Percentiles rank a stretch among this genome's conserved stretches.
These are phyloP conservation scores for Triticum monococcum DNA, from an alignment of 176 grass and related monocot species.

Conservation along the genomic window DNA sequence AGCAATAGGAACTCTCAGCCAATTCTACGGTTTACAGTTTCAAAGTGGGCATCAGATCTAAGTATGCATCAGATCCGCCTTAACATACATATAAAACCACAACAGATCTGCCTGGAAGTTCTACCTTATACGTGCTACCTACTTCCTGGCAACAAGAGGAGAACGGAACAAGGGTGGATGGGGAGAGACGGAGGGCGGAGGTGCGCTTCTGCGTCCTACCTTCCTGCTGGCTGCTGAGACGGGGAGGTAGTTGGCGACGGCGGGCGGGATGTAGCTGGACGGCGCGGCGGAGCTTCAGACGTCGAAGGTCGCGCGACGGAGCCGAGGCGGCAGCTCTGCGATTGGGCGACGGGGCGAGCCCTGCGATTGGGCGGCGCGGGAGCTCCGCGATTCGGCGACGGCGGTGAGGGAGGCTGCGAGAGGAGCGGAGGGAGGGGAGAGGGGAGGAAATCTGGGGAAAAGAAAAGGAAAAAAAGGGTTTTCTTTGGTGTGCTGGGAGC, in stretches of 20 bases:
- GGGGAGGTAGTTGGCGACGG: not conserved
- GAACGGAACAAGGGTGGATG: not conserved
- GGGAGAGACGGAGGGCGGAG: not conserved
- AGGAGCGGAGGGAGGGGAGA: too few relatives aligned
- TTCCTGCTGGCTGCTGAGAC: not conserved
- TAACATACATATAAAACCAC: not conserved
- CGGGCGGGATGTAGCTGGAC: not conserved
- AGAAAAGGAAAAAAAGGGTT: slow-evolving; percentile 15
- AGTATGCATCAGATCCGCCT: not conserved
- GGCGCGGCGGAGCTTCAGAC: not conserved
- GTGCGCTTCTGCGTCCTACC: not conserved
- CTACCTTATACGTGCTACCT: not conserved
- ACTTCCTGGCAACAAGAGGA: not conserved
- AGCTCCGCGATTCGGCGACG: slow-evolving; percentile 31
- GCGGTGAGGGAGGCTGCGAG: not conserved
- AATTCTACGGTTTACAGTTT: not conserved
- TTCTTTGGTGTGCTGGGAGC: slow-evolving; percentile 28
- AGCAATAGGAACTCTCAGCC: not conserved
- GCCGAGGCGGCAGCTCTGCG: not conserved
- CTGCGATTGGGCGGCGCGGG: not conserved
- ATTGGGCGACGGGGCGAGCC: not conserved
- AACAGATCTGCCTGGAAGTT: slow-evolving; percentile 7
- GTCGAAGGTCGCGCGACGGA: not conserved
- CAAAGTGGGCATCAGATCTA: not conserved
- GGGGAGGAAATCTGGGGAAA: slow-evolving; percentile 38